These are phyloP conservation scores for Elaphomyces granulatus DNA, from an alignment of 495 filamentous ascomycete species.

Conservation along the genomic window DNA sequence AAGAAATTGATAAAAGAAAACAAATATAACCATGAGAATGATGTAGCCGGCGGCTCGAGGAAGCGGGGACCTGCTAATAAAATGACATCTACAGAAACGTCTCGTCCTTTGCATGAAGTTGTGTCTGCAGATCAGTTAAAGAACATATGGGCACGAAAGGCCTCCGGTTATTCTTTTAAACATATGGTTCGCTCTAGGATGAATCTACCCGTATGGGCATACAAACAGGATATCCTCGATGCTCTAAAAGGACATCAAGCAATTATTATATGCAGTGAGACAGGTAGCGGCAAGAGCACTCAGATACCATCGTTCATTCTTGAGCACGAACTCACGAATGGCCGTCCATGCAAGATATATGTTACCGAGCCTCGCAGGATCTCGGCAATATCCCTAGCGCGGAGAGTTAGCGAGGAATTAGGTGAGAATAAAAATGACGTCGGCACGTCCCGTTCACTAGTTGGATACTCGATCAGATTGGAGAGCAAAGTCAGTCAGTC, in stretches of 20 bases:
- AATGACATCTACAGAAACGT: slow-evolving; percentile 25
- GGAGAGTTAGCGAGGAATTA: slow-evolving; percentile 84
- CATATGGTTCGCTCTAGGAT: slow-evolving; percentile 41
- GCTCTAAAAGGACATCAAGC: slow-evolving; percentile 64
- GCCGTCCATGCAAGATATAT: slow-evolving; percentile 77
- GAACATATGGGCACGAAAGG: slow-evolving; percentile 57
- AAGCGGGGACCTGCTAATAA: slow-evolving; percentile 42
- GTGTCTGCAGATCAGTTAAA: slow-evolving; percentile 38
- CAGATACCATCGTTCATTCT: slow-evolving; percentile 87
- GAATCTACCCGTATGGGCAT: slow-evolving; percentile 79
- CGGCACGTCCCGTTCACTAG: slow-evolving; percentile 66
- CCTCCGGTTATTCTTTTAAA: slow-evolving; percentile 38
- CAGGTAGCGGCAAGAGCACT: slow-evolving; percentile 93
- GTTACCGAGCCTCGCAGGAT: slow-evolving; percentile 95
- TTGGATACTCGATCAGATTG: slow-evolving; percentile 87
- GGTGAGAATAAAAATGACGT: slow-evolving; percentile 71
- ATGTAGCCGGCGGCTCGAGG: slow-evolving; percentile 51
- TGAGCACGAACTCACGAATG: slow-evolving; percentile 69
- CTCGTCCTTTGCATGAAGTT: slow-evolving; percentile 27
- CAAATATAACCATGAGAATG: slow-evolving; percentile 41
- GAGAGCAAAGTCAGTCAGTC: slow-evolving; percentile 70
- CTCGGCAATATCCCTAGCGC: slow-evolving; percentile 83
- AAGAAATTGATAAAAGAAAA: slow-evolving; percentile 35
- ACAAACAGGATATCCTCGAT: slow-evolving; percentile 57
- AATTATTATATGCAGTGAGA: slow-evolving; percentile 87